Evolutionary conservation across 176 grass and related monocot species (phyloP), one percentile per base, ranked within the genome.

Genomic region (Microstegium vimineum): DNA sequence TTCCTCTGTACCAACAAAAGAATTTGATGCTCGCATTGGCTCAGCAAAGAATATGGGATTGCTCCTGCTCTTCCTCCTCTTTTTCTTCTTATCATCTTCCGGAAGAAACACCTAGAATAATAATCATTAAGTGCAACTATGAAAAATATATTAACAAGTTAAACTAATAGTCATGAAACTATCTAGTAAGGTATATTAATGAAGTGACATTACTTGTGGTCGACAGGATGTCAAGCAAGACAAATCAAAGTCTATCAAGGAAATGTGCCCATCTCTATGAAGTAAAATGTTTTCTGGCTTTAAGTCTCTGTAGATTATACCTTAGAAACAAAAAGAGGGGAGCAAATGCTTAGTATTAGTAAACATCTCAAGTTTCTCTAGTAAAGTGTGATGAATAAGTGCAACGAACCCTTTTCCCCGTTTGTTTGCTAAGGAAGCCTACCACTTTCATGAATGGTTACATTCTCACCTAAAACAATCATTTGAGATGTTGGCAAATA

Each of bases 211-310:
- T 74, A 94, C 95, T 86, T 94, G 88, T 27, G 95, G 95, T 87
- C 59, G 81, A 54, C 92, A 94, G 59, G 92, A 85, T 84, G 92
- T 98, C 81, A 94, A 72, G 71, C 90, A 94, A 75, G 95, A 98
- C 26, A 98, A 83, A 81, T 98, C 95, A 72, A 98, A 98, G 82
- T 94, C 95, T 36, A 90, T 93, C 63, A 98, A 34, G 52, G 90
- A 91, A 54, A 98, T 90, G 76, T 94, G 95, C 20, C 95, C 95
- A 60, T 98, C 88, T 49, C 81, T 73, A 40, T 87, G 81, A 85
- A 98, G 84, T 81, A 98, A 86, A 85, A 98, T 98, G 82, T 98
- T 98, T 84, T 93, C 88, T 64, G 95, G 95, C 76, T 98, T 98
- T 32, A 98, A 87, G 60, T 98, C 92, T 69, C 95, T 86, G 72